A percentile compares a stretch with the other conserved stretches of the same genome.
These are phyloP conservation scores for Xerocomus amazonicus DNA, from an alignment of 1,284 basidiomycete genomes.

Conservation along the genomic window DNA sequence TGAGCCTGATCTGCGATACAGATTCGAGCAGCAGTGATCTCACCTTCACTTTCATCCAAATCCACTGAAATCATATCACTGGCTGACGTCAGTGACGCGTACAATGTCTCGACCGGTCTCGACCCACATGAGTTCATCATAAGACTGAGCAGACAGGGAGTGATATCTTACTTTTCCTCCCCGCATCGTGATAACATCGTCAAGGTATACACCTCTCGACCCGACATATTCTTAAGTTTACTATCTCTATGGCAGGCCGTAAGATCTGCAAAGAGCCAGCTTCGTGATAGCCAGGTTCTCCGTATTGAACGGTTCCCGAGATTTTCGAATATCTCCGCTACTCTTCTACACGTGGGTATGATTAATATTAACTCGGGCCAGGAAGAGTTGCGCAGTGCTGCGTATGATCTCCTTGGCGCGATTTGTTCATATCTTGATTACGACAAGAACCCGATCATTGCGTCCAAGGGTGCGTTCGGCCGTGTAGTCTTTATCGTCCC, in stretches of 20 bases:
- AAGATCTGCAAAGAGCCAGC: constrained; percentile 63
- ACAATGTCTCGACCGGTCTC: constrained; percentile 71
- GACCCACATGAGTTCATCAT: constrained; percentile 82
- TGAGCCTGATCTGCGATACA: constrained; percentile 27
- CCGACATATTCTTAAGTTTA: background rate
- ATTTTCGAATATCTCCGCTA: constrained; percentile 80
- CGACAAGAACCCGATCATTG: constrained; percentile 65
- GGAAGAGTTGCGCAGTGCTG: constrained; percentile 71
- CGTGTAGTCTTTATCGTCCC: background rate
- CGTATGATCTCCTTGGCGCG: constrained; percentile 75
- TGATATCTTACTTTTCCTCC: constrained; percentile 69
- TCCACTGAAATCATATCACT: constrained; percentile 78
- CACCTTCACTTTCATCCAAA: constrained; percentile 61
- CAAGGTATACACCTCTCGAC: constrained; percentile 45
- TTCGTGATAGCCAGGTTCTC: constrained; percentile 54
- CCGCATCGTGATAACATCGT: constrained; percentile 69
- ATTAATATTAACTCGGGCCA: constrained; percentile 71
- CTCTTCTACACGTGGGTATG: constrained; percentile 78
- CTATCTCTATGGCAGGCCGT: constrained; percentile 45
- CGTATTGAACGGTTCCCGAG: constrained; percentile 68
- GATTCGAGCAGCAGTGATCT: constrained; percentile 64
- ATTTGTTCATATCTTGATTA: constrained; percentile 77
- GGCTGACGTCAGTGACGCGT: constrained; percentile 80
- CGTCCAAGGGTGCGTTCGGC: constrained; percentile 56
- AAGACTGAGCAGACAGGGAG: constrained; percentile 63